phyloP scores from a whole-genome alignment of 192 early-diverging fungal genomes.

The Phycomyces blakesleeanus region DNA sequence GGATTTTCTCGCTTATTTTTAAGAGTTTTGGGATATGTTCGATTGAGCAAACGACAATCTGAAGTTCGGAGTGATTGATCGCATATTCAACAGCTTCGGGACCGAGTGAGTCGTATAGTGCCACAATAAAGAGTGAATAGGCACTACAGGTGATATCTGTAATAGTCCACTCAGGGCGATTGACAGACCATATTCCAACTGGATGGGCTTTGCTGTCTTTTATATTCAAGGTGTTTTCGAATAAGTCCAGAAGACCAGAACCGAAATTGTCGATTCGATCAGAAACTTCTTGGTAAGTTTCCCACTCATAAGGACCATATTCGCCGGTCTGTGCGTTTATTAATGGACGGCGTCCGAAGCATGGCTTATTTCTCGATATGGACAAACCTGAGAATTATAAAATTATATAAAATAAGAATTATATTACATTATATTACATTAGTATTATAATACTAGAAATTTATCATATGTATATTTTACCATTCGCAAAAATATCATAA shows the following conservation, averaged over 20 bases:
- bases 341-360: conserved; percentile 59
- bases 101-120: conserved; percentile 90
- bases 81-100: conserved; percentile 79
- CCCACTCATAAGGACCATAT: conserved; percentile 65
- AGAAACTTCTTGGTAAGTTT: conserved; percentile 60
- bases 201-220: conserved; percentile 3
- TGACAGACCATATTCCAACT: conserved; percentile 14
- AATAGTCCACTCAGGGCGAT: conserved; percentile 65
- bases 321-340: conserved; percentile 54
- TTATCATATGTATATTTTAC: conserved; percentile 26
- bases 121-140: conserved; percentile 63
- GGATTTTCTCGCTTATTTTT: conserved; percentile 52
- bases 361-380: conserved; percentile 47
- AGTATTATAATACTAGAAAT: neutral
- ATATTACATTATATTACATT: neutral
- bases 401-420: neutral
- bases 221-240: conserved; percentile 32
- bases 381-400: conserved; percentile 41
- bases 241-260: conserved; percentile 61
- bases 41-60: conserved; percentile 53
- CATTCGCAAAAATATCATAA: conserved; percentile 42
- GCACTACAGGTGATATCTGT: conserved; percentile 56
- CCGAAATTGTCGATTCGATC: conserved; percentile 60
- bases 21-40: conserved; percentile 43
- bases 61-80: conserved; percentile 83